Evolutionary conservation across 1,139 yeast species (phyloP).

Genomic region (Suhomyces kunorum): DNA sequence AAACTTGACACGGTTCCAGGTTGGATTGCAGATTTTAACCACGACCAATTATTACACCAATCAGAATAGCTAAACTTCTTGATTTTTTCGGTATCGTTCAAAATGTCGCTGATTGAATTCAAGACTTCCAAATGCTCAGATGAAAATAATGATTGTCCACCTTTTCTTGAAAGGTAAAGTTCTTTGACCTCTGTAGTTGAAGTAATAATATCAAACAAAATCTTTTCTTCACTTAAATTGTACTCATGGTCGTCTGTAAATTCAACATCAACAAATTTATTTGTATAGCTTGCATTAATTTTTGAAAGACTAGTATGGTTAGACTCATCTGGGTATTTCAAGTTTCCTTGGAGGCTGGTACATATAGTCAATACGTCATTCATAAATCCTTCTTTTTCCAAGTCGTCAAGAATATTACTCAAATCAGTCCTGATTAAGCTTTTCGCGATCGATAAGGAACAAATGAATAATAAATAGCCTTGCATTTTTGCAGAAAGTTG

Average conservation of each 20-base stretch:
- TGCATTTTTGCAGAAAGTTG: conserved; percentile 10
- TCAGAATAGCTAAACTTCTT: conserved; percentile 27
- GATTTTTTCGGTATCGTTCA: conserved; percentile 16
- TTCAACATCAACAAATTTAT: conserved; percentile 36
- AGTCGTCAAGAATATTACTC: conserved; percentile 43
- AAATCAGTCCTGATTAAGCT: conserved; percentile 49
- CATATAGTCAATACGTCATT: conserved; percentile 42
- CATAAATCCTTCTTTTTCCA: conserved; percentile 74
- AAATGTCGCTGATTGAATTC: conserved; percentile 18
- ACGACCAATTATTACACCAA: conserved; percentile 53
- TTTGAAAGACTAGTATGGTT: conserved; percentile 2
- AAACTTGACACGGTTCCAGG: conserved; percentile 58
- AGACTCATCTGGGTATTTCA: background rate
- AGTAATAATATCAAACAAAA: conserved; percentile 23
- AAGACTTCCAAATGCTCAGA: conserved; percentile 24
- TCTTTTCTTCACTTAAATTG: conserved; percentile 22
- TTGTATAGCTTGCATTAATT: conserved; percentile 17
- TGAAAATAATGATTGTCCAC: conserved; percentile 13
- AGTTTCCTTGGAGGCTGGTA: conserved; percentile 10
- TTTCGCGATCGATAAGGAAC: conserved; percentile 54
- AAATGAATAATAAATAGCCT: conserved; percentile 39
- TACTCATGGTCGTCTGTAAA: conserved; percentile 33
- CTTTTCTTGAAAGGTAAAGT: conserved; percentile 21
- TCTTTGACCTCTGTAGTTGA: conserved; percentile 25
- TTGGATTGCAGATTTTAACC: conserved; percentile 35